Base-by-base conservation (phyloP, 2,329 filamentous ascomycete genomes). In the Aureobasidium sp. region DNA sequence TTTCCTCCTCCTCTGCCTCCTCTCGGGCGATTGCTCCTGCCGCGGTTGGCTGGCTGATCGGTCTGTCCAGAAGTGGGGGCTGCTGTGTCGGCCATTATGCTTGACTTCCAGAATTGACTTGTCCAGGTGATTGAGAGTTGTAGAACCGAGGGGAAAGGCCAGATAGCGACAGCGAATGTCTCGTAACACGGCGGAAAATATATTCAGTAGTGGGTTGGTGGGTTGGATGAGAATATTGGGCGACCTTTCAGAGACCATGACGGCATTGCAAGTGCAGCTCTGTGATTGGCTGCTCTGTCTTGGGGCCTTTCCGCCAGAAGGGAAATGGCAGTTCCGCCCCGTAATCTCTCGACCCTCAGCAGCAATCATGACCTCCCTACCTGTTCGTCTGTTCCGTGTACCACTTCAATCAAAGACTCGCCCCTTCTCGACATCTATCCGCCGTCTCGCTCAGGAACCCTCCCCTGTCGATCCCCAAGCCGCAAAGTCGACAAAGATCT, bases 1-100 rank as follows among this genome's bases (percentile, higher is more conserved):
- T 76, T 73, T 23, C 75, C 76, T 58, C 75, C 76, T 58, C 78
- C 75, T 67, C 74, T 71, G 29, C 75, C 72, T 47, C 77, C 76
- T 62, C 73, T 72, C n/a, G 76, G 73, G 66, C 77, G 75, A 31
- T 71, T 69, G 23, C 74, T 73, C 59, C 78, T 75, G 42, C 63
- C 63, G n/a, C 63, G 63, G 20, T 56, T 63, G 50, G 60, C 42
- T 58, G 63, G 23, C 42, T 43, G 66, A 25, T 65, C 54, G 18
- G 20, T 33, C 16, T 58, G 51, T 43, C 54, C 29, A 25, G 51
- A n/a, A 6, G 48, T 50, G 45, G 55, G 55, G 55, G 56, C 58
- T 66, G 65, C 13, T 48, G 59, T 23, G 51, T 67, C 65, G 50
- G 65, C 65, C 65, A 67, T 67, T 40, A 42, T 36, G 55, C 15